Evolutionary conservation across 345 rosid species (phyloP).

Genomic region (Hypericum perforatum): DNA sequence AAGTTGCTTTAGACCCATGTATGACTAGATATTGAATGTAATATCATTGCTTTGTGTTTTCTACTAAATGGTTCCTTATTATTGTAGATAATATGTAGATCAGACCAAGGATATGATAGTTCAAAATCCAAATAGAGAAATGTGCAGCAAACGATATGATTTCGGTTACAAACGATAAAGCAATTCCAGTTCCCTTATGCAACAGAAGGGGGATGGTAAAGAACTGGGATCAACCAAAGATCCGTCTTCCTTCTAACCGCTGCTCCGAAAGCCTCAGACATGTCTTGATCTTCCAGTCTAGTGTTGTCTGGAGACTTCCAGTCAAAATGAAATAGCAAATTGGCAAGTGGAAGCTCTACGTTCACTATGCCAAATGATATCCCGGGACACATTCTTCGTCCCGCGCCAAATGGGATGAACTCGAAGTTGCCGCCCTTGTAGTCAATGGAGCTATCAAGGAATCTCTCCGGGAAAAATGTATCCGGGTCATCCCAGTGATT

Average conservation of each 20-base stretch:
- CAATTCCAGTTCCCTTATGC: neutral
- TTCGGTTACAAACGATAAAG: too few relatives aligned
- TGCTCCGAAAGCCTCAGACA: slow-evolving; percentile 14
- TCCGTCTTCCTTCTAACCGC: slow-evolving; percentile 8
- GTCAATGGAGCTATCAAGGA: slow-evolving; percentile 12
- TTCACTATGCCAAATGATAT: slow-evolving; percentile 10
- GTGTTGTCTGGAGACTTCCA: slow-evolving; percentile 18
- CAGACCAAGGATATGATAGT: too few relatives aligned
- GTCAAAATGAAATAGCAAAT: slow-evolving; percentile 20
- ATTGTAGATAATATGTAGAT: too few relatives aligned
- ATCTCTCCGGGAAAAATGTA: too few relatives aligned
- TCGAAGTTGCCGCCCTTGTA: slow-evolving; percentile 17
- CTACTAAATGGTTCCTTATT: too few relatives aligned
- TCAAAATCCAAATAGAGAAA: too few relatives aligned
- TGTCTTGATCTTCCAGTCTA: slow-evolving; percentile 11
- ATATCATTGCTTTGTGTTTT: too few relatives aligned
- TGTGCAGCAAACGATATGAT: too few relatives aligned
- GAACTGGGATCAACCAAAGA: slow-evolving; percentile 9
- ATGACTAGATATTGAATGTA: too few relatives aligned
- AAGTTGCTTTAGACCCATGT: too few relatives aligned
- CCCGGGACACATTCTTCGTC: slow-evolving; percentile 32
- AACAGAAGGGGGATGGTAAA: neutral
- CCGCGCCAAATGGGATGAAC: slow-evolving; percentile 23
- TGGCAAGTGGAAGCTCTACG: slow-evolving; percentile 20
- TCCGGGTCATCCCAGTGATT: too few relatives aligned